Percentiles rank a stretch among this genome's conserved stretches.
phyloP scores from a whole-genome alignment of 495 filamentous ascomycete species.

The Daldinia bambusicola region DNA sequence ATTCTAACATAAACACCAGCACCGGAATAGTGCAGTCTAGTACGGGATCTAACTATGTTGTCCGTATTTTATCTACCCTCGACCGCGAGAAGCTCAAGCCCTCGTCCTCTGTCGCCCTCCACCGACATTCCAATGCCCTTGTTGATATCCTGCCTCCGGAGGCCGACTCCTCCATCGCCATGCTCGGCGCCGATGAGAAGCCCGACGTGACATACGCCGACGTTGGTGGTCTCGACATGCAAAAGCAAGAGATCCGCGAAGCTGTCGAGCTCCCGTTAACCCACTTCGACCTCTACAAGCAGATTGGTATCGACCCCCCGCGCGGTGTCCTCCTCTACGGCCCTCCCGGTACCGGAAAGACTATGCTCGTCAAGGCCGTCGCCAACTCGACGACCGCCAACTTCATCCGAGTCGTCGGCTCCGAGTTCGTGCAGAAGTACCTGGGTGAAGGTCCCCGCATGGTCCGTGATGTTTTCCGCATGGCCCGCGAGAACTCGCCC shows the following conservation, averaged over 20 bases:
- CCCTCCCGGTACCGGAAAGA: slow-evolving; percentile 97
- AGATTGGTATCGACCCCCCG: slow-evolving; percentile 97
- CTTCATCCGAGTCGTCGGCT: slow-evolving; percentile 98
- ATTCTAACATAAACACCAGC: slow-evolving; percentile 57
- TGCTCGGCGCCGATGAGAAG: slow-evolving; percentile 96
- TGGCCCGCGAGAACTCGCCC: slow-evolving; percentile 97
- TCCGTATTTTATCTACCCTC: slow-evolving; percentile 96
- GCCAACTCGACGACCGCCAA: slow-evolving; percentile 97
- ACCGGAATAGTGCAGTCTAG: slow-evolving; percentile 98
- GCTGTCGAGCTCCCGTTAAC: slow-evolving; percentile 96
- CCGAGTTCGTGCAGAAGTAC: slow-evolving; percentile 99
- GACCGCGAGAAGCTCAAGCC: slow-evolving; percentile 98
- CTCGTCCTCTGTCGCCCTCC: slow-evolving; percentile 94
- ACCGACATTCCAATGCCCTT: slow-evolving; percentile 97
- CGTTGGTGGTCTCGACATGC: slow-evolving; percentile 98
- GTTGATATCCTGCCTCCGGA: slow-evolving; percentile 98
- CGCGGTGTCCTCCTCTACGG: slow-evolving; percentile 96
- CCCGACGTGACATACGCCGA: slow-evolving; percentile 98
- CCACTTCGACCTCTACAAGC: slow-evolving; percentile 97
- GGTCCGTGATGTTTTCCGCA: slow-evolving; percentile 98
- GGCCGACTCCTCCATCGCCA: slow-evolving; percentile 97
- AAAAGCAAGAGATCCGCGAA: slow-evolving; percentile 99
- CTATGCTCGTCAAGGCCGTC: slow-evolving; percentile 98
- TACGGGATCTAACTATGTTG: slow-evolving; percentile 98
- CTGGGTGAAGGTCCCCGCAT: slow-evolving; percentile 97